phyloP scores from a whole-genome alignment of 2,329 filamentous ascomycete species.

The Epichloe baconii region DNA sequence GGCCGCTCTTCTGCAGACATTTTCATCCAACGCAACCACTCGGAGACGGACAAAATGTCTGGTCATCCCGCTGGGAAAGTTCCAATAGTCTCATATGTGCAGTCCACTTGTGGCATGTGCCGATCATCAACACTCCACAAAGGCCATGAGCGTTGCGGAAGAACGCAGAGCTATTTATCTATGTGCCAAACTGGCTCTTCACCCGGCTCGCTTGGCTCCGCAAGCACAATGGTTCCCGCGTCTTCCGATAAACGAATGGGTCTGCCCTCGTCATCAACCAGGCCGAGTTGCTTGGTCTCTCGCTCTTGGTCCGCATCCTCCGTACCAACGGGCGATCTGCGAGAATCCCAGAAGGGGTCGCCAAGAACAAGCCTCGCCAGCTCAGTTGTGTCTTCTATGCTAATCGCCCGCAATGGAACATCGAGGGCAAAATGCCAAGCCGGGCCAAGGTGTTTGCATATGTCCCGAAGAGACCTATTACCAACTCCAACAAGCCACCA shows the following conservation, averaged over 20 bases:
- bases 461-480: constrained; percentile 31
- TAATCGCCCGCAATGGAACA: constrained; percentile 23
- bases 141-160: too few species aligned
- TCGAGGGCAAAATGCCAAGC: constrained; percentile 20
- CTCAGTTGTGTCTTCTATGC: constrained; percentile 19
- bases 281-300: constrained; percentile 2
- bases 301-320: not conserved
- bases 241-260: not conserved
- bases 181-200: constrained; percentile 3
- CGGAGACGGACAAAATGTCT: too few species aligned
- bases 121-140: too few species aligned
- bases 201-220: constrained; percentile 1
- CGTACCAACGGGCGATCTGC: not conserved
- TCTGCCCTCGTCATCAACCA: constrained; percentile 7
- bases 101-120: too few species aligned
- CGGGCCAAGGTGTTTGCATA: constrained; percentile 25
- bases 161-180: not conserved
- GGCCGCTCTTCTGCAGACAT: too few species aligned
- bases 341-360: constrained; percentile 28
- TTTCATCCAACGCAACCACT: too few species aligned
- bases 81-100: too few species aligned
- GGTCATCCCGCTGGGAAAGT: too few species aligned
- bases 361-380: constrained; percentile 30
- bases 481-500: constrained; percentile 41
- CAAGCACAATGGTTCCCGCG: not conserved